Evolutionary conservation across 345 rosid species (phyloP), one percentile per base, ranked within the genome.

Genomic region (Combretum micranthum): DNA sequence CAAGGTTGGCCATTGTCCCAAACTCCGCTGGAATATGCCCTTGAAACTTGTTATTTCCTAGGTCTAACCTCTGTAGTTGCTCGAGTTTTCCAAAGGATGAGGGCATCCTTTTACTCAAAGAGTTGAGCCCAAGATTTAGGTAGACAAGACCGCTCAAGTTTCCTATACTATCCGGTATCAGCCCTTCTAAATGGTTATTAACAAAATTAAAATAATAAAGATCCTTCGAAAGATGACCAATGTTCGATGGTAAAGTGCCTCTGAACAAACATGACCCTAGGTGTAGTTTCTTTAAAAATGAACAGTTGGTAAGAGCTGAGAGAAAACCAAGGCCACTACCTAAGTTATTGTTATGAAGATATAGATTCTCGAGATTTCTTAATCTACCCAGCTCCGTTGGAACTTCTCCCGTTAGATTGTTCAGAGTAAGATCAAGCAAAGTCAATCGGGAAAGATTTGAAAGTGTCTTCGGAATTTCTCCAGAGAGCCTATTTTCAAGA

Each of bases 161-260:
- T 16, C 65, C 65, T 15, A 44, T 62, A n/a, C 65, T 45, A 52
- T 44, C 44, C 3, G 58, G 65, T 18, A 62, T 44, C 42, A 12
- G 46, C 20, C 58, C 65, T 17, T 16, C 23, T 20, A 62, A 45
- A 52, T 15, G 42, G 52, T 62, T 62, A 25, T 52, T 17, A 15
- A 52, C 14, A 21, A 62, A 57, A 20, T 62, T 52, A 44, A 53
- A 62, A 49, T 52, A 44, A 23, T 62, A 52, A 17, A 62, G 65
- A n/a, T 53, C 51, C 47, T 53, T 52, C 1, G 65, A 62, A 25
- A 62, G 65, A 52, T 62, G 44, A 2, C 65, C 65, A 12, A 62
- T 14, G n/a, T 13, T 16, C 19, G 58, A 20, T 8, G 52, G 65
- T 46, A 62, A 42, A n/a, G 4, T 62, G 12, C 65, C 59, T 2